phyloP scores from a whole-genome alignment of 2,329 filamentous ascomycete species.

The Beauveria sp. region DNA sequence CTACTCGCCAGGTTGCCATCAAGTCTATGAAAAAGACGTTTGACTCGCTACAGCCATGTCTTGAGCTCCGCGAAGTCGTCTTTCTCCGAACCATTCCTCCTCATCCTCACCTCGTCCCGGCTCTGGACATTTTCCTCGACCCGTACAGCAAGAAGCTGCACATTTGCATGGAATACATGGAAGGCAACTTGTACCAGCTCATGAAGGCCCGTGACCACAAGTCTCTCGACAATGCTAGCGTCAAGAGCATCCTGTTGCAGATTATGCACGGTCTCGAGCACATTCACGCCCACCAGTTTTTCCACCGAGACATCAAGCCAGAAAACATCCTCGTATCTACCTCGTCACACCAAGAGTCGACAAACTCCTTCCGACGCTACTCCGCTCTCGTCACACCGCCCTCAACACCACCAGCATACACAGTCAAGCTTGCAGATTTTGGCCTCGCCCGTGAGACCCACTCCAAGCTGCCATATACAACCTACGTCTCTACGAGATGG shows the following conservation, averaged over 20 bases:
- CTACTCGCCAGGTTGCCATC: slow-evolving; percentile 70
- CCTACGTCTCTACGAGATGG: slow-evolving; percentile 97
- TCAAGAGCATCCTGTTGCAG: slow-evolving; percentile 97
- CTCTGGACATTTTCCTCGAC: slow-evolving; percentile 95
- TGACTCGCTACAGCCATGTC: slow-evolving; percentile 80
- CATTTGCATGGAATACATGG: slow-evolving; percentile 99
- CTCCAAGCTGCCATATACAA: slow-evolving; percentile 93
- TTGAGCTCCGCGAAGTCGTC: slow-evolving; percentile 93
- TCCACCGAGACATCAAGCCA: slow-evolving; percentile 98
- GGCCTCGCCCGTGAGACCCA: slow-evolving; percentile 95
- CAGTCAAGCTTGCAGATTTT: slow-evolving; percentile 98
- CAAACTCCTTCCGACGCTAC: slow-evolving; percentile 84
- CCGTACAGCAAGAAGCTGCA: slow-evolving; percentile 94
- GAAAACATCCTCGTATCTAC: slow-evolving; percentile 98
- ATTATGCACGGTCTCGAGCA: slow-evolving; percentile 95
- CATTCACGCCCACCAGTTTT: slow-evolving; percentile 95
- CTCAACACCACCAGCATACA: slow-evolving; percentile 86
- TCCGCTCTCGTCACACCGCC: slow-evolving; percentile 90
- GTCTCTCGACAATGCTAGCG: slow-evolving; percentile 76
- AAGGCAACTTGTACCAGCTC: slow-evolving; percentile 95
- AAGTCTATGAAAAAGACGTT: slow-evolving; percentile 99
- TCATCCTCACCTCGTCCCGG: slow-evolving; percentile 91
- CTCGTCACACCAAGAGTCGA: slow-evolving; percentile 72
- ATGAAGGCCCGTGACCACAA: slow-evolving; percentile 99
- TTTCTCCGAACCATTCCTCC: slow-evolving; percentile 83